Conservation (phyloP, 768 basidiomycete genomes). For the Dictyophora rubrovolvata region DNA sequence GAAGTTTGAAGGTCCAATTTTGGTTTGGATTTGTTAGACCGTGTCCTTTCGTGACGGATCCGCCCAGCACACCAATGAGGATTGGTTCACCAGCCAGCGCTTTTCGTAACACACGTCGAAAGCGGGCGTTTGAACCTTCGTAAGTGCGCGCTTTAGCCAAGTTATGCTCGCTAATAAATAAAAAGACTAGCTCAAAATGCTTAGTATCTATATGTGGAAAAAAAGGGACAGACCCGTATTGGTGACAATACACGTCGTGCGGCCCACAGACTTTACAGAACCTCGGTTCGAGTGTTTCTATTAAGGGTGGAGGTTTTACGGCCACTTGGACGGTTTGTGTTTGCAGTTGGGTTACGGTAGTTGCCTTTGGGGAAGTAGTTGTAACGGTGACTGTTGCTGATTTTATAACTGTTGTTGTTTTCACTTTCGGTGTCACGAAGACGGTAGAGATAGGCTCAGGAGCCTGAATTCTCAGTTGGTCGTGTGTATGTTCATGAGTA, state of each 20-base stretch:
- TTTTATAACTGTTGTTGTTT: background rate
- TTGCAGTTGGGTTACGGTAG: background rate
- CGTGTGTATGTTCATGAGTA: too few species aligned
- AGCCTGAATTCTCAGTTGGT: too few species aligned
- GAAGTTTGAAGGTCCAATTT: slow-evolving; percentile 5
- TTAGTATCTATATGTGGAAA: background rate
- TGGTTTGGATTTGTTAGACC: slow-evolving; percentile 2
- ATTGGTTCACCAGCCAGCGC: slow-evolving; percentile 4
- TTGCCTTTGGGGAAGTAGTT: background rate
- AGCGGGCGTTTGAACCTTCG: slow-evolving; percentile 12
- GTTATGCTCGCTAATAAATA: slow-evolving; percentile 1
- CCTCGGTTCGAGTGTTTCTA: background rate
- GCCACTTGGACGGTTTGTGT: background rate
- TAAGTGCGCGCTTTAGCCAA: slow-evolving; percentile 10
- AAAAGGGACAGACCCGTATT: background rate
- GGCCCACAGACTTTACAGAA: background rate
- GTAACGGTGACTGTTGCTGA: background rate
- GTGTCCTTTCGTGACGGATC: slow-evolving; percentile 9
- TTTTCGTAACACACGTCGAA: slow-evolving; percentile 7
- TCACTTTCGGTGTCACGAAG: background rate
- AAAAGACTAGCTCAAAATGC: background rate
- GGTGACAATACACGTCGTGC: background rate
- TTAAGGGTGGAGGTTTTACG: background rate
- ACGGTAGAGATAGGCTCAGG: background rate
- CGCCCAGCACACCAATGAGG: slow-evolving; percentile 7